Evolutionary conservation across 345 rosid genomes (phyloP).

Genomic region (Gossypium sturtianum): DNA sequence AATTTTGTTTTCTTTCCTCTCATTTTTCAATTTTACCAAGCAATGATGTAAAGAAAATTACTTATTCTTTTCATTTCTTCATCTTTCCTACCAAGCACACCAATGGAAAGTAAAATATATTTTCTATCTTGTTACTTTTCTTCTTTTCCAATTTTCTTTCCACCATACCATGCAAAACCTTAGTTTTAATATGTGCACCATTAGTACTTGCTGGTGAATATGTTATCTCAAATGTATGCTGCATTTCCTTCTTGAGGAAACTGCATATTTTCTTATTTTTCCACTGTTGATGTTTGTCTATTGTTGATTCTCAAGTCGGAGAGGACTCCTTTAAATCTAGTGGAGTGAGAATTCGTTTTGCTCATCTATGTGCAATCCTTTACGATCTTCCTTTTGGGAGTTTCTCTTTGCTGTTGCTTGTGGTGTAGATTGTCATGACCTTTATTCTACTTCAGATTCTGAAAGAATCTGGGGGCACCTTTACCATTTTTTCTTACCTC

Average conservation of each 20-base stretch:
- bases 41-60: too few relatives aligned
- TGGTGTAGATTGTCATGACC: background rate
- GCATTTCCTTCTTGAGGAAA: background rate
- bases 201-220: background rate
- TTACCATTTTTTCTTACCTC: background rate
- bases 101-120: too few relatives aligned
- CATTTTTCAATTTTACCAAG: too few relatives aligned
- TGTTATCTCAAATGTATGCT: background rate
- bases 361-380: background rate
- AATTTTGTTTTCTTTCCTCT: too few relatives aligned
- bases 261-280: background rate
- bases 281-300: background rate
- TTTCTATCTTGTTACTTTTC: too few relatives aligned
- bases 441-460: background rate
- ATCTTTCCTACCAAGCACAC: too few relatives aligned
- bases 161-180: too few relatives aligned
- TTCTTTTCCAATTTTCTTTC: too few relatives aligned
- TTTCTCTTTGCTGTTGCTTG: background rate
- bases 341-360: background rate
- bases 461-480: background rate
- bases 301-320: background rate
- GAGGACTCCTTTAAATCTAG: background rate
- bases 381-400: background rate
- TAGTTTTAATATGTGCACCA: background rate
- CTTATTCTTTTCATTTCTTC: too few relatives aligned